phyloP scores from a whole-genome alignment of 805 yeast species.

The Ogataea populi-albae region DNA sequence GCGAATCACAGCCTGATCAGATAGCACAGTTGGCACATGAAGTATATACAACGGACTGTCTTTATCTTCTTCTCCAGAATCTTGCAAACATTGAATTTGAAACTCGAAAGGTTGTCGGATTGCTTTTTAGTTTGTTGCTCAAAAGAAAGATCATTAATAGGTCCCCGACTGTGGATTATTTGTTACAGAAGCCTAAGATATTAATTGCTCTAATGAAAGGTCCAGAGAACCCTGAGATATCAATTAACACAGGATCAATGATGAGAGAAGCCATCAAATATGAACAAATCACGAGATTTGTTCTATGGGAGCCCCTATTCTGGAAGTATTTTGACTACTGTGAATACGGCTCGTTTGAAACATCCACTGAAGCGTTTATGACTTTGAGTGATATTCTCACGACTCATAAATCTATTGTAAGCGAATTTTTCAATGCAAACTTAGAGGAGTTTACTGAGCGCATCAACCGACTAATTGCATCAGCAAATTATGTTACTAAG shows the following conservation, averaged over 20 bases:
- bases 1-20: conserved; percentile 60
- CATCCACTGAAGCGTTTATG: conserved; percentile 84
- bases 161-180: conserved; percentile 84
- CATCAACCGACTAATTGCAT: conserved; percentile 69
- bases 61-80: conserved; percentile 57
- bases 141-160: conserved; percentile 74
- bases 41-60: conserved; percentile 66
- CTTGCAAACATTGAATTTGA: conserved; percentile 80
- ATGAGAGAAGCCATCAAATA: conserved; percentile 81
- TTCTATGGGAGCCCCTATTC: conserved; percentile 57
- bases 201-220: conserved; percentile 61
- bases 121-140: conserved; percentile 70
- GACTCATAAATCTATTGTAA: conserved; percentile 61
- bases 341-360: conserved; percentile 75
- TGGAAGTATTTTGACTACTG: conserved; percentile 86
- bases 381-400: conserved; percentile 71
- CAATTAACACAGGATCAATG: conserved; percentile 72
- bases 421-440: conserved; percentile 65
- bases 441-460: conserved; percentile 54
- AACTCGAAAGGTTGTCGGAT: conserved; percentile 77
- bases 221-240: conserved; percentile 71
- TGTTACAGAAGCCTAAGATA: conserved; percentile 64
- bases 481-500: conserved; percentile 85
- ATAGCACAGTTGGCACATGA: conserved; percentile 77
- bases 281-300: conserved; percentile 61